These are phyloP conservation scores for Gyrodon lividus DNA, from an alignment of 768 basidiomycete genomes.

Conservation along the genomic window DNA sequence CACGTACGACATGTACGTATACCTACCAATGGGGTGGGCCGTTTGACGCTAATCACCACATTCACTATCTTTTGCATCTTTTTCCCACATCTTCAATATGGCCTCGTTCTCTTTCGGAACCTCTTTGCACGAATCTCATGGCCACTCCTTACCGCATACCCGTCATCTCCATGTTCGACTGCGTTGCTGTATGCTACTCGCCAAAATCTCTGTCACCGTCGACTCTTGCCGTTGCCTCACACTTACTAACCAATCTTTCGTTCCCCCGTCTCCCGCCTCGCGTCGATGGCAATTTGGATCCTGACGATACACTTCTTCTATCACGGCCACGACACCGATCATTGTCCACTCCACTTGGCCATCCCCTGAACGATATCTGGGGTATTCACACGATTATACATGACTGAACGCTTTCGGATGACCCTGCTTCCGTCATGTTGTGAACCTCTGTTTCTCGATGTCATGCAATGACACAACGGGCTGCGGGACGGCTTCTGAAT, in stretches of 20 bases:
- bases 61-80: background rate
- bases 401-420: background rate
- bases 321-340: background rate
- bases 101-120: background rate
- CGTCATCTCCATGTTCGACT: background rate
- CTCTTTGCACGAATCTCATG: background rate
- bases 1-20: constrained; percentile 60
- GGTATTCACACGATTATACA: background rate
- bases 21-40: background rate
- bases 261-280: background rate
- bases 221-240: background rate
- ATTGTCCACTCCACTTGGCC: background rate
- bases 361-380: too few species aligned
- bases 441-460: background rate
- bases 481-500: background rate
- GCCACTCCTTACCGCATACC: background rate
- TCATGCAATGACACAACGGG: background rate
- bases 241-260: too few species aligned
- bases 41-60: constrained; percentile 4
- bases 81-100: background rate
- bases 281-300: background rate
- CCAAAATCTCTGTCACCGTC: background rate
- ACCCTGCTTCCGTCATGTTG: too few species aligned
- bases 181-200: background rate
- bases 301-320: background rate